Conservation (phyloP, 257 asterid species). For the Parsonsia alboflavescens region DNA sequence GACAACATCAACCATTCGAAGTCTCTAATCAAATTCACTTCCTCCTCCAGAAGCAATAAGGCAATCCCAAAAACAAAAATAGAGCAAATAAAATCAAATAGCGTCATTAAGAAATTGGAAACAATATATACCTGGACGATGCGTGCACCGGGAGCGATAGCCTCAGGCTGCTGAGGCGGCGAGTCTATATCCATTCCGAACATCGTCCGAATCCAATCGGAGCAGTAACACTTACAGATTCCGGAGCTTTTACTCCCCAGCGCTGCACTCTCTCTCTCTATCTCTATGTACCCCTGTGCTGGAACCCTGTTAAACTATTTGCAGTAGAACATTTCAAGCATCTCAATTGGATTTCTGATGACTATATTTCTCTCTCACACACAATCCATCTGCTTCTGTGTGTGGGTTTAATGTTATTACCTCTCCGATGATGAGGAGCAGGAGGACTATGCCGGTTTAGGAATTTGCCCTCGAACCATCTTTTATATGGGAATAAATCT, state of each 20-base stretch:
- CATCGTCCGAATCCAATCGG: conserved; percentile 50
- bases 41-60: background rate
- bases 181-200: conserved; percentile 63
- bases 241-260: conserved; percentile 53
- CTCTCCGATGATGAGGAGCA: background rate
- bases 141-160: conserved; percentile 36
- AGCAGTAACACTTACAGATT: conserved; percentile 37
- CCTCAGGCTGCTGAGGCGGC: conserved; percentile 32
- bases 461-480: conserved; percentile 3
- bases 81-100: background rate
- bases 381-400: background rate
- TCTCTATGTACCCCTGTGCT: background rate
- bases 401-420: background rate
- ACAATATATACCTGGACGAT: conserved; percentile 45
- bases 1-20: background rate
- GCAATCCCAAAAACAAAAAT: background rate
- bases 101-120: background rate
- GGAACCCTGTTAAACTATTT: background rate
- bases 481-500: background rate
- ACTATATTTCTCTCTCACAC: background rate
- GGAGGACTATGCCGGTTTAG: background rate
- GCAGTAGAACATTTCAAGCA: background rate
- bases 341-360: background rate
- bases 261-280: conserved; percentile 21
- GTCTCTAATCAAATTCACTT: background rate